A percentile compares a stretch with the other conserved stretches of the same genome.
These are phyloP conservation scores for Cryptosporidium tyzzeri DNA, from an alignment of 169 alveolate genomes.

Conservation along the genomic window DNA sequence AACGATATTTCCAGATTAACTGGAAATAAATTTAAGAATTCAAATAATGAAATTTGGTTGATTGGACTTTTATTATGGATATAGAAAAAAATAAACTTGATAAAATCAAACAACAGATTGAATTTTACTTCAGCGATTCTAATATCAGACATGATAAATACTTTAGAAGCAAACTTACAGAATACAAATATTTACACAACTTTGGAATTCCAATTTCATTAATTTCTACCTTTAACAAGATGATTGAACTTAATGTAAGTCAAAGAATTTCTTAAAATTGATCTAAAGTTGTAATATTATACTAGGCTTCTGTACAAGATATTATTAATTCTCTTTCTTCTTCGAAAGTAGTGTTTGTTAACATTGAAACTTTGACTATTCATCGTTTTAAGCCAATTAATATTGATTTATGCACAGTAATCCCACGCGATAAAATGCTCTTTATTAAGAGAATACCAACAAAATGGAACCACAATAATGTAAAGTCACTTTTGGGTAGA, in stretches of 20 bases:
- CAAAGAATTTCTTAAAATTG: too few species aligned
- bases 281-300: not conserved
- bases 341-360: conserved; percentile 33
- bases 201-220: conserved; percentile 60
- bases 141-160: conserved; percentile 65
- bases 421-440: conserved; percentile 52
- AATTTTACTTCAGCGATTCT: conserved; percentile 68
- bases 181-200: conserved; percentile 10
- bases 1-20: not conserved
- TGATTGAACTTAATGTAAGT: conserved; percentile 44
- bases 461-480: conserved; percentile 36
- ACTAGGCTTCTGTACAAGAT: conserved; percentile 43
- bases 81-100: not conserved
- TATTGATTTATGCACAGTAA: conserved; percentile 6
- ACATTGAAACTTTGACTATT: conserved; percentile 39
- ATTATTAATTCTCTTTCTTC: conserved; percentile 46
- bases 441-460: conserved; percentile 69
- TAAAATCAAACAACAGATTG: conserved; percentile 51
- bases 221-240: conserved; percentile 36
- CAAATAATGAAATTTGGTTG: not conserved
- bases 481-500: conserved; percentile 22
- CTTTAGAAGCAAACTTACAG: conserved; percentile 32
- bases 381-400: conserved; percentile 49
- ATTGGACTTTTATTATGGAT: not conserved
- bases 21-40: not conserved